Percentiles rank a stretch among this genome's conserved stretches.
Evolutionary conservation across 1,284 basidiomycete genomes (phyloP).

Genomic region (Leccinum solheimii): DNA sequence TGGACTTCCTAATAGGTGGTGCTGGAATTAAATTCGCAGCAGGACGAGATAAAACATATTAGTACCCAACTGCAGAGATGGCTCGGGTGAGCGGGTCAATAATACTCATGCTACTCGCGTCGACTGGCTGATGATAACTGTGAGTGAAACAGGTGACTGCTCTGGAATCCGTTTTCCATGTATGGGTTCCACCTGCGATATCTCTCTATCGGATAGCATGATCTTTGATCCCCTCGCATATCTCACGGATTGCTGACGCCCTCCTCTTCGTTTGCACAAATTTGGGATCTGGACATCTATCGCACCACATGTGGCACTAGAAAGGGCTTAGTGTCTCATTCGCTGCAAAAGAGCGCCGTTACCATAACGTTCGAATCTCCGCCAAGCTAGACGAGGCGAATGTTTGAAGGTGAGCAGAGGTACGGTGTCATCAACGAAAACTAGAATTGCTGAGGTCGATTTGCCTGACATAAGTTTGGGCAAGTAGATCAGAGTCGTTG

Average conservation of each 20-base stretch:
- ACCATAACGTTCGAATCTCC: neutral
- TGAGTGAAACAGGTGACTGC: neutral
- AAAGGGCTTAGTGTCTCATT: neutral
- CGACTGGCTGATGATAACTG: neutral
- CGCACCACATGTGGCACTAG: neutral
- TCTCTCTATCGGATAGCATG: neutral
- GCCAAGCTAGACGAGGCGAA: neutral
- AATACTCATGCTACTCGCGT: neutral
- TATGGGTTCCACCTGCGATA: neutral
- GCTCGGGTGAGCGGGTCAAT: neutral
- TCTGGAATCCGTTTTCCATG: neutral
- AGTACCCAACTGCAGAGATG: neutral
- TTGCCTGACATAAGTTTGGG: neutral
- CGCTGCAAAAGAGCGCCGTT: neutral
- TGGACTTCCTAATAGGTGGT: neutral
- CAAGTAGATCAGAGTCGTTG: neutral
- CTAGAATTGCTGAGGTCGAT: neutral
- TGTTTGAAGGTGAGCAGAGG: neutral
- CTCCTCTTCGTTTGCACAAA: neutral
- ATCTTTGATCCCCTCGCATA: neutral
- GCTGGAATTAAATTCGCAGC: neutral
- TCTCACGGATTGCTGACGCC: neutral
- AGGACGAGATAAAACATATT: too few species aligned
- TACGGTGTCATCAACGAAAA: neutral
- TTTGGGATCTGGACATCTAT: neutral